Conservation (phyloP, 2,329 filamentous ascomycete species). For the Hysterium pulicare region DNA sequence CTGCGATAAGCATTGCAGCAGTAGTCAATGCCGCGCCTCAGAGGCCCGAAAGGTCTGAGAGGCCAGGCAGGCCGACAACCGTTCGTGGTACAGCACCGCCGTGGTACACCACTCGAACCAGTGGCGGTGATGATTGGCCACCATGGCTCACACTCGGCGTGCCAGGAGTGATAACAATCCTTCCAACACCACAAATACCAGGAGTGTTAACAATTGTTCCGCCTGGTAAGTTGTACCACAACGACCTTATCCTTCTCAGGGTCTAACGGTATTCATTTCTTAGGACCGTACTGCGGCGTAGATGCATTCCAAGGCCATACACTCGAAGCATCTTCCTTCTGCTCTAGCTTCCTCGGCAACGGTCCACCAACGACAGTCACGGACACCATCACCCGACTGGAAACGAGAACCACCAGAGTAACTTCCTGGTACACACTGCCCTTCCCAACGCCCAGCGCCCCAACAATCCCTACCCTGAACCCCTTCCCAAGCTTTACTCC, state of each 20-base stretch:
- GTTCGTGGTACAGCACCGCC: neutral
- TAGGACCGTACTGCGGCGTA: no score
- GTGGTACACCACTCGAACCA: neutral
- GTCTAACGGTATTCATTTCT: no score
- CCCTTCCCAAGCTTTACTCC: constrained; percentile 10
- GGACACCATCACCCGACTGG: constrained; percentile 15
- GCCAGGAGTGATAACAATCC: neutral
- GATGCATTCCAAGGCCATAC: constrained; percentile 30
- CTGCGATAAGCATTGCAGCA: constrained; percentile 21
- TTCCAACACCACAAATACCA: neutral
- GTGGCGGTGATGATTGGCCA: neutral
- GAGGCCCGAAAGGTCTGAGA: constrained; percentile 19
- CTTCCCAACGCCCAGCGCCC: neutral
- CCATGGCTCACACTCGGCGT: neutral
- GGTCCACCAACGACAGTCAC: constrained; percentile 24
- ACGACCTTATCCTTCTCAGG: no score
- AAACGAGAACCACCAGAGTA: constrained; percentile 19
- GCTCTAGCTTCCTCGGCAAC: constrained; percentile 24
- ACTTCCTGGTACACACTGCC: constrained; percentile 23
- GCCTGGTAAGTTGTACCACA: no score
- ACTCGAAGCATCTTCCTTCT: constrained; percentile 26
- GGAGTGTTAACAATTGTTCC: no score
- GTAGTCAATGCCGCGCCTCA: constrained; percentile 18
- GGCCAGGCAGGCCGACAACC: constrained; percentile 7
- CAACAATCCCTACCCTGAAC: no score